Conservation (phyloP, 2,329 filamentous ascomycete genomes). For the Sporothrix brunneoviolacea region DNA sequence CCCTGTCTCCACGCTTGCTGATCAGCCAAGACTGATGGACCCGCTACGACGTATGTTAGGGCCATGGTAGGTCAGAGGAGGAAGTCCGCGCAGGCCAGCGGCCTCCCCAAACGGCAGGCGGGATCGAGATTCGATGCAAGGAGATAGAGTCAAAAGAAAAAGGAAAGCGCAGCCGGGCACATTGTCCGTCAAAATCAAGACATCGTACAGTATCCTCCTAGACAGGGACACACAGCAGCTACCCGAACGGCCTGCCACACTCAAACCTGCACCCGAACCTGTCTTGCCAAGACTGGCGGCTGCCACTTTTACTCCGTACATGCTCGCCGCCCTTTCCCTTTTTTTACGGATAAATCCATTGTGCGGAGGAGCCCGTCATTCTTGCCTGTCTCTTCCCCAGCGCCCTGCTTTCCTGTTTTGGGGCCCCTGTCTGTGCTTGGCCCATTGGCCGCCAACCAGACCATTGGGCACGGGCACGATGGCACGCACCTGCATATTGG, state of each 20-base stretch:
- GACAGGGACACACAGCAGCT: background rate
- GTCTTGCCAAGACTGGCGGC: too few species aligned
- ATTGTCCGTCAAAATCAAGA: too few species aligned
- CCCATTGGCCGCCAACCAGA: constrained; percentile 1
- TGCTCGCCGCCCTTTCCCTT: too few species aligned
- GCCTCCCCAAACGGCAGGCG: background rate
- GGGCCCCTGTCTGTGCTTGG: background rate
- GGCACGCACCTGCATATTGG: background rate
- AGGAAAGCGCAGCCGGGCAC: too few species aligned
- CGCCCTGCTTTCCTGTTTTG: constrained; percentile 10
- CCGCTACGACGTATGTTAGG: too few species aligned
- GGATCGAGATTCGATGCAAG: constrained; percentile 8
- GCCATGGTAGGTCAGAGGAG: too few species aligned
- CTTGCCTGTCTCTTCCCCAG: background rate
- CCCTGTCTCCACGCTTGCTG: too few species aligned
- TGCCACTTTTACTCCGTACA: too few species aligned
- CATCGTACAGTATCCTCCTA: too few species aligned
- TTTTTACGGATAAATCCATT: too few species aligned
- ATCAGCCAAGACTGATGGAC: constrained; percentile 3
- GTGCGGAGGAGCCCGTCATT: background rate
- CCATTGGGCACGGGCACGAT: background rate
- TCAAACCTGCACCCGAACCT: background rate
- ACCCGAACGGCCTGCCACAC: background rate
- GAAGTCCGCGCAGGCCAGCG: too few species aligned
- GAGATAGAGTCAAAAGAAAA: background rate